A percentile compares a stretch with the other conserved stretches of the same genome.
Evolutionary conservation across 495 filamentous ascomycete species (phyloP).

Genomic region (Aspergillus nanangensis): DNA sequence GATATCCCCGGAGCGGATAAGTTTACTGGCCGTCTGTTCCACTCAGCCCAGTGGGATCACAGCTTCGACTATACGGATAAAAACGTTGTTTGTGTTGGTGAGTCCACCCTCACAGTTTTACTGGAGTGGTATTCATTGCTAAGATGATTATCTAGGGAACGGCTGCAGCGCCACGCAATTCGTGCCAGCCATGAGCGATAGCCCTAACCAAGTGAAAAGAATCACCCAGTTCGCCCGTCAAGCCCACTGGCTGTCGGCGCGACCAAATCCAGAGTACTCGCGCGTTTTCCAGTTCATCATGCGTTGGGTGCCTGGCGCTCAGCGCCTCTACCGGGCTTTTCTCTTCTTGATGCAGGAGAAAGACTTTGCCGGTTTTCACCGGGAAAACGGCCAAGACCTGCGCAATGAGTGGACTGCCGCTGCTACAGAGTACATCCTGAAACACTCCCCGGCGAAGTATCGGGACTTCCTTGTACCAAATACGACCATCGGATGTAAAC

Average conservation of each 20-base stretch:
- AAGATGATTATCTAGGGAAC: slow-evolving; percentile 16
- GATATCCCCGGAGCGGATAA: slow-evolving; percentile 42
- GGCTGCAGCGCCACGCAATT: slow-evolving; percentile 42
- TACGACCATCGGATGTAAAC: slow-evolving; percentile 1
- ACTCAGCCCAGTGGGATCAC: slow-evolving; percentile 56
- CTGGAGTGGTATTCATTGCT: too few relatives aligned
- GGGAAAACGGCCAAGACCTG: not conserved
- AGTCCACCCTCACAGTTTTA: too few relatives aligned
- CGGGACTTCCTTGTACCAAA: not conserved
- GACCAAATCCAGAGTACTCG: slow-evolving; percentile 24
- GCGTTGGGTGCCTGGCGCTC: not conserved
- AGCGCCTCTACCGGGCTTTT: not conserved
- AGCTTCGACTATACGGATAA: slow-evolving; percentile 50
- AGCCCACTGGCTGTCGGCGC: slow-evolving; percentile 45
- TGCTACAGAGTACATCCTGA: too few relatives aligned
- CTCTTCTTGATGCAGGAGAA: not conserved
- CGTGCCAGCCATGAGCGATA: slow-evolving; percentile 30
- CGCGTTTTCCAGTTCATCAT: not conserved
- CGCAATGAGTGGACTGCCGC: slow-evolving; percentile 21
- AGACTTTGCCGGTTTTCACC: not conserved
- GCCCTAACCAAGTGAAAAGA: slow-evolving; percentile 25
- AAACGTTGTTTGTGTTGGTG: slow-evolving; percentile 52
- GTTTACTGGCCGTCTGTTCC: slow-evolving; percentile 51
- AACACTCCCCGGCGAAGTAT: not conserved
- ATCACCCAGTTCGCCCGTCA: slow-evolving; percentile 47